Conservation (phyloP, 2,329 filamentous ascomycete species). For the Incumbomyces delicatus region DNA sequence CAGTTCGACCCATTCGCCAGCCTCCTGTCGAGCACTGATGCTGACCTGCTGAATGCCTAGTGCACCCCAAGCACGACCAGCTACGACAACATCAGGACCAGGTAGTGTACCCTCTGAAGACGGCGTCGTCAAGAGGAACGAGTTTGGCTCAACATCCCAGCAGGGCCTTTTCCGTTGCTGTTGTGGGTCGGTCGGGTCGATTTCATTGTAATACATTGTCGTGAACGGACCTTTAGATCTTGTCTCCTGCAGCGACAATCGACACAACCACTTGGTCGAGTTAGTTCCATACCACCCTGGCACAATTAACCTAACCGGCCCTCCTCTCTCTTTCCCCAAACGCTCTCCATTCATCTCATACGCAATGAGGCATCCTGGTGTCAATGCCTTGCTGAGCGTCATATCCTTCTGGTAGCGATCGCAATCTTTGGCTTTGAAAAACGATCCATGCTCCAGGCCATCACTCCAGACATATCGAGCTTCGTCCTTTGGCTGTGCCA, state of each 20-base stretch:
- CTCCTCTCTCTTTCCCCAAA: constrained; percentile 14
- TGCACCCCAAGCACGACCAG: constrained; percentile 15
- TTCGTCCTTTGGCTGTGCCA: constrained; percentile 16
- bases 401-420: constrained; percentile 18
- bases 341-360: constrained; percentile 17
- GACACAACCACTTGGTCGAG: constrained; percentile 17
- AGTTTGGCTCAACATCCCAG: constrained; percentile 18
- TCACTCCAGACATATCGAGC: constrained; percentile 15
- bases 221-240: constrained; percentile 15
- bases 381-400: constrained; percentile 13
- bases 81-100: constrained; percentile 9
- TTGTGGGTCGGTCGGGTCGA: constrained; percentile 13
- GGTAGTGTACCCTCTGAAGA: constrained; percentile 7
- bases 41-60: constrained; percentile 12
- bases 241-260: constrained; percentile 12
- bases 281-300: constrained; percentile 19
- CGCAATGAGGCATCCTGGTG: constrained; percentile 13
- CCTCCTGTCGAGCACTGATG: constrained; percentile 10
- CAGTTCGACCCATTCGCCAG: constrained; percentile 8
- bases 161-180: constrained; percentile 12
- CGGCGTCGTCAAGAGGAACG: constrained; percentile 15
- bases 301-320: constrained; percentile 17
- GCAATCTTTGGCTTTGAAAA: constrained; percentile 10
- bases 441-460: constrained; percentile 15
- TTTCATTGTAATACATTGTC: constrained; percentile 17